Evolutionary conservation across 257 asterid species (phyloP), one percentile per base, ranked within the genome.

Genomic region (Hygrophila difformis): DNA sequence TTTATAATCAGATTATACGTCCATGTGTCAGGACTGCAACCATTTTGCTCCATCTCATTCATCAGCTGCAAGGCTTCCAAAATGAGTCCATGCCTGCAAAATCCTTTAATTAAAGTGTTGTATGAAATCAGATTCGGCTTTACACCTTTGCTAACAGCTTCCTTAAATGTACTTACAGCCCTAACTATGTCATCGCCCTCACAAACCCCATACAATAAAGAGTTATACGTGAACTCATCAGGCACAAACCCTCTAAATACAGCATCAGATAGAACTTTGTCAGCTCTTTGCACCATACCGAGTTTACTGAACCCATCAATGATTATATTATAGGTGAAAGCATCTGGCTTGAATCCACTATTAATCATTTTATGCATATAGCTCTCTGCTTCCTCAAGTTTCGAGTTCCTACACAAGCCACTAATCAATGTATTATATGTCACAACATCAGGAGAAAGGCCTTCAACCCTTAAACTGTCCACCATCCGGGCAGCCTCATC

Each of bases 331-430:
- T 82, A 85, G 45, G 98, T 79, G 73, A 82, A 75, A 47, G 68
- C 66, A 74, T 85, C 93, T 1, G 93, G 96, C 47, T 68, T 59
- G 18, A 79, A 53, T 36, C 98, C 94, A 18, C 66, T 50, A 49
- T 79, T 86, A 33, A 85, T 80, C 96, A 89, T 85, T 61, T 74
- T 69, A 63, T 66, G 75, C 84, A 89, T 58, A 60, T 70, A 89
- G 21, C 31, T 55, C 75, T 82, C 94, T 4, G 94, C 94, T 58
- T 82, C 87, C 8, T 23, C 73, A 68, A 74, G 83, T 64, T 78
- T 83, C 7, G 78, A 82, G 55, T 75, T 71, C 82, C 75, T 89
- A 65, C 96, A 89, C 44, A 89, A 70, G 45, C 98, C 98, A 55
- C 73, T 44, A 49, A 89, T 75, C 36, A 89, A 75, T 20, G 86